A percentile compares a stretch with the other conserved stretches of the same genome.
phyloP scores from a whole-genome alignment of 2,329 filamentous ascomycete species.

The Lachnellula hyalina region DNA sequence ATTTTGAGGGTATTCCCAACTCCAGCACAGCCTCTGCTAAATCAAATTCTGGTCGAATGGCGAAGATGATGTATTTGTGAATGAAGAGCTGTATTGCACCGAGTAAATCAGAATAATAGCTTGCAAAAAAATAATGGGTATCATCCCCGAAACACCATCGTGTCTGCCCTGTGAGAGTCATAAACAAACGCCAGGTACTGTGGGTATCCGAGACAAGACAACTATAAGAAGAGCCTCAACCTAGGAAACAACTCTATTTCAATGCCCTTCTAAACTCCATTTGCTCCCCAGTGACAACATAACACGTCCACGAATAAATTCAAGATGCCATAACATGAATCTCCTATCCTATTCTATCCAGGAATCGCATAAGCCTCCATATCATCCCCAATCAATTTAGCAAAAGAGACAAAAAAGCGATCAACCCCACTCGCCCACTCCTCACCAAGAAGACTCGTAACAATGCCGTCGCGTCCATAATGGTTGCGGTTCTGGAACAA shows the following conservation, averaged over 20 bases:
- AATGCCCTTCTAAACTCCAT: not conserved
- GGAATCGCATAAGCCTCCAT: not conserved
- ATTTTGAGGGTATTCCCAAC: too few species aligned
- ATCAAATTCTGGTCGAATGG: not conserved
- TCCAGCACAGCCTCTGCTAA: not conserved
- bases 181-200: not conserved
- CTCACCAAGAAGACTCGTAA: not conserved
- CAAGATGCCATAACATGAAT: not conserved
- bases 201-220: not conserved
- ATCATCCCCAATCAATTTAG: not conserved
- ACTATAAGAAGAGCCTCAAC: not conserved
- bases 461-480: not conserved
- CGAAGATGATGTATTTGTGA: not conserved
- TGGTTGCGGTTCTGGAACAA: not conserved
- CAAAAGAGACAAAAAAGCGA: not conserved
- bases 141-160: not conserved
- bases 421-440: not conserved
- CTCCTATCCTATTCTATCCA: not conserved
- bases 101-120: not conserved
- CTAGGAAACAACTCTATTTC: not conserved
- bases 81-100: not conserved
- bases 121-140: not conserved
- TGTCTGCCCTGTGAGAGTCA: too few species aligned
- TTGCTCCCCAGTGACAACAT: not conserved
- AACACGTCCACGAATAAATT: not conserved